Evolutionary conservation across 306 rosid species (phyloP).

Genomic region (Adenanthera pavonina): DNA sequence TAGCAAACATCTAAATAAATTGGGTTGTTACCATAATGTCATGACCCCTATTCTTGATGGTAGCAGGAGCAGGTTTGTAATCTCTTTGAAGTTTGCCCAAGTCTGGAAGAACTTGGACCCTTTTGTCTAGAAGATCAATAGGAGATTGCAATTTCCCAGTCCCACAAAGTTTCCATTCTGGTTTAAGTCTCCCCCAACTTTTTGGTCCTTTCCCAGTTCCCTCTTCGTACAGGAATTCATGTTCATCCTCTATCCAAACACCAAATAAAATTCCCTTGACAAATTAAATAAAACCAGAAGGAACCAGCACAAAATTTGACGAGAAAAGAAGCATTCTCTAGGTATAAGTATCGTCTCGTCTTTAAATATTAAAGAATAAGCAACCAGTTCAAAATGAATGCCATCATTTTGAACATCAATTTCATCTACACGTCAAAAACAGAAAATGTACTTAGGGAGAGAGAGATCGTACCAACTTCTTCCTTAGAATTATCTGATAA

Average conservation of each 20-base stretch:
- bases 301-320: neutral
- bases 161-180: conserved; percentile 69
- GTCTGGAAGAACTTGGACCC: conserved; percentile 45
- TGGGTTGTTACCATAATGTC: conserved; percentile 51
- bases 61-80: conserved; percentile 69
- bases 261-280: neutral
- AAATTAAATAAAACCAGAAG: neutral
- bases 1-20: neutral
- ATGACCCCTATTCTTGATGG: conserved; percentile 70
- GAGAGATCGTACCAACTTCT: conserved; percentile 54
- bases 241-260: conserved; percentile 50
- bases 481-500: conserved; percentile 1
- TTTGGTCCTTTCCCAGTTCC: conserved; percentile 70
- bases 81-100: conserved; percentile 59
- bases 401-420: neutral
- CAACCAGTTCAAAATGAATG: neutral
- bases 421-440: neutral
- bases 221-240: conserved; percentile 47
- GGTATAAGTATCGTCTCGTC: neutral
- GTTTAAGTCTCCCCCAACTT: conserved; percentile 65
- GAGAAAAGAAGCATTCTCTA: neutral
- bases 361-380: neutral
- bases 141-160: conserved; percentile 80
- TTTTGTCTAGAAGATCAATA: conserved; percentile 57
- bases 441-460: neutral